Base-by-base conservation (phyloP, 768 basidiomycete genomes). In the Termitomyces sp. region DNA sequence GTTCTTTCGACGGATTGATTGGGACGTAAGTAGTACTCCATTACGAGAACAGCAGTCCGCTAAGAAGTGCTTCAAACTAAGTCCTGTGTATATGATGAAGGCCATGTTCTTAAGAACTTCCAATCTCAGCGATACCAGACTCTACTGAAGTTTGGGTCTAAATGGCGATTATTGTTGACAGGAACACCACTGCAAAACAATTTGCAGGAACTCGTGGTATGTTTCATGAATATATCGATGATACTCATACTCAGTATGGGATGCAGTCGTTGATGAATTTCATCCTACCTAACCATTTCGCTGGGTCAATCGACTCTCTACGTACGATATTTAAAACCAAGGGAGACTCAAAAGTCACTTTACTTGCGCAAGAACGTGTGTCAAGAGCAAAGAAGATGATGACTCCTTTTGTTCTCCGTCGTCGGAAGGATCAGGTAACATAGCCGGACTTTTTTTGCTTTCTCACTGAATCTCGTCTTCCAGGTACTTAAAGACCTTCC, bases 311-410 rank as follows among this genome's bases (percentile, higher is more conserved):
- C 65, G 85, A 84, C 25, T 84, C 87, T 5, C 76, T 99, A 16
- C 85, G 94, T 13, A 89, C 94, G 7, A 96, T 99, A 60, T 99
- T 99, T 82, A 98, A 97, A 69, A 91, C 92, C 35, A 93, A 91
- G 59, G 91, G 93, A n/a, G 91, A 95, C 63, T 87, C 90, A 12
- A 90, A 90, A 56, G 83, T 90, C 47, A 89, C 91, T 25, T 70
- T 98, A 22, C 85, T 98, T 23, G 91, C 96, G 4, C 88, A 92
- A 65, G 89, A 95, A 67, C 89, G 97, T 47, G 91, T 98, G 22
- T 93, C 91, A 18, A 76, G 95, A 58, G 97, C 97, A 6, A 96
- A 98, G 74, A 94, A 93, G 69, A 98, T 99, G 94, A 94, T 99
- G 90, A 97, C 94, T 7, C 97, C 97, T 0, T 99, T 99, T 68